A percentile compares a stretch with the other conserved stretches of the same genome.
phyloP scores from a whole-genome alignment of 2,329 filamentous ascomycete species.

The Bimuria novae-zelandiae region DNA sequence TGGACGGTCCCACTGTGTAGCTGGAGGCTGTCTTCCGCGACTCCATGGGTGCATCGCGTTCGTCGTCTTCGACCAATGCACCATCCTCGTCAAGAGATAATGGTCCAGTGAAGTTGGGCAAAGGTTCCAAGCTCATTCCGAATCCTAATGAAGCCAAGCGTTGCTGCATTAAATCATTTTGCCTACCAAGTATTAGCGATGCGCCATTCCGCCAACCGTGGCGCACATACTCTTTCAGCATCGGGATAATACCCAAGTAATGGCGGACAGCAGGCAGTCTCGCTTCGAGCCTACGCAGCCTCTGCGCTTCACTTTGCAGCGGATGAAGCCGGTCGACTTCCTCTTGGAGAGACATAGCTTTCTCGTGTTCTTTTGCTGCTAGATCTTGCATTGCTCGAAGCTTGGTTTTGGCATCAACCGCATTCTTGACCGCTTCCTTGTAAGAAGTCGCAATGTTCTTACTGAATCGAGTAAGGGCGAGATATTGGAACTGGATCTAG shows the following conservation, averaged over 20 bases:
- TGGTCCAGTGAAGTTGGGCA: slow-evolving; percentile 26
- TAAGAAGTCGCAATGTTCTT: slow-evolving; percentile 25
- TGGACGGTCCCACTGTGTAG: slow-evolving; percentile 30
- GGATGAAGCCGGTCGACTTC: slow-evolving; percentile 27
- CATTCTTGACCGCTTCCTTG: slow-evolving; percentile 21
- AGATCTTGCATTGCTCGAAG: slow-evolving; percentile 37
- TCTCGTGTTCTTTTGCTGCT: slow-evolving; percentile 41
- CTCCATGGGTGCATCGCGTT: not conserved
- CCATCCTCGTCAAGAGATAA: slow-evolving; percentile 18
- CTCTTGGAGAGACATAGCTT: slow-evolving; percentile 31
- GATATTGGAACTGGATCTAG: slow-evolving; percentile 53
- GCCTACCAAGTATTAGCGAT: slow-evolving; percentile 26
- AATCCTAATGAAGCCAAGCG: slow-evolving; percentile 35
- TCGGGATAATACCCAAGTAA: slow-evolving; percentile 34
- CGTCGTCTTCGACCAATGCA: slow-evolving; percentile 1
- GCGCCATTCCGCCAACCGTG: not conserved
- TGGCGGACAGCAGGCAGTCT: slow-evolving; percentile 32
- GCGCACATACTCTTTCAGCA: slow-evolving; percentile 30
- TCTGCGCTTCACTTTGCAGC: slow-evolving; percentile 25
- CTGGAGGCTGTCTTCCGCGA: slow-evolving; percentile 27
- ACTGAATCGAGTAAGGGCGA: slow-evolving; percentile 34
- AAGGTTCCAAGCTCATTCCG: slow-evolving; percentile 31
- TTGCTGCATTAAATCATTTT: slow-evolving; percentile 36
- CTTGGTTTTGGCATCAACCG: slow-evolving; percentile 27
- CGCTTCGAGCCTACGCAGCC: slow-evolving; percentile 24